Base-by-base conservation (phyloP, 495 filamentous ascomycete species). In the Penicillium flavigenum region DNA sequence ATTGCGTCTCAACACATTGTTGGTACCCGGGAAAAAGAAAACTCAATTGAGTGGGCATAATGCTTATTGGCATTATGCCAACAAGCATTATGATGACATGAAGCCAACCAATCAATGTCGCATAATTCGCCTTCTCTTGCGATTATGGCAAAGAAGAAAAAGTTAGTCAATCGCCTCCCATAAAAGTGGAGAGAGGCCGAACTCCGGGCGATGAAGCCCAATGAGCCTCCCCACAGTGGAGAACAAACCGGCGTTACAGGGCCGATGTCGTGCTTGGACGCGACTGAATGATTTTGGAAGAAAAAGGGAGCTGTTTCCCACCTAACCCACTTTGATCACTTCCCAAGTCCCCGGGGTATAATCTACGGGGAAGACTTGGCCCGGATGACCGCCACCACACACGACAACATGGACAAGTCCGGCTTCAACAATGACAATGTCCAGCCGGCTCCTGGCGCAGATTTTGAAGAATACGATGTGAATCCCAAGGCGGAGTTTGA, bases 401-500 rank as follows among this genome's bases (percentile, higher is more conserved):
- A 19, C 26, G 32, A 43, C 41, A 47, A 32, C 11, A 59, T 56
- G 58, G 63, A 59, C 16, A 66, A 68, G 46, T 53, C 54, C 31
- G 53, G 46, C 17, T 27, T 55, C 27, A 47, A 42, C 16, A 36
- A 54, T 16, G 63, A 68, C 32, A 31, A 56, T 14, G 61, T 66
- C 57, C 58, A 57, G 34, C 50, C 65, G 19, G 63, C 63, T 43
- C n/a, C 54, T 9, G 22, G 19, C 12, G 50, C 45, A 10, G 54
- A 49, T 24, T 56, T 63, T 12, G 62, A 66, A 17, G 65, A 61
- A 1, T 61, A 63, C 51, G 60, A 67, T 29, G 55, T 50, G 6
- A 46, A 56, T 14, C 50, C 57, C 16, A 74, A 74, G 32, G 66
- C 49, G 11, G 70, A 72, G 52, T 44, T 74, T 19, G 56, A 71